Conservation (phyloP, 148 eudicot genomes). For the Mesembryanthemum crystallinum region DNA sequence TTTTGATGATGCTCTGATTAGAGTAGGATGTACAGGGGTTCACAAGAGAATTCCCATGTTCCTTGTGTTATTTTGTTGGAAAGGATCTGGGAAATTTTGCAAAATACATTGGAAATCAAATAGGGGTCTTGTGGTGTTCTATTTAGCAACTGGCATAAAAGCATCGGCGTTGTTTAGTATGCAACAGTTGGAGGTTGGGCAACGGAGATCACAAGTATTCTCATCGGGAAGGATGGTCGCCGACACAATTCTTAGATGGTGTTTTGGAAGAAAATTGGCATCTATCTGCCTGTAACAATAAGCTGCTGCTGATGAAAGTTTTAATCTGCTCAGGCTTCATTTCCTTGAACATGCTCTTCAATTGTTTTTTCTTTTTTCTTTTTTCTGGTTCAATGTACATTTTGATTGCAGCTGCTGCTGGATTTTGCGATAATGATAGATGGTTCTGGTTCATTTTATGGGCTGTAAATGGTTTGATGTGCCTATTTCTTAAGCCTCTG, state of each 20-base stretch:
- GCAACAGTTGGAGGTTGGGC: background rate
- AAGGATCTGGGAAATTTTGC: slow-evolving; percentile 31
- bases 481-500: background rate
- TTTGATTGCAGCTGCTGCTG: background rate
- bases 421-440: background rate
- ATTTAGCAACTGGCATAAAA: slow-evolving; percentile 11
- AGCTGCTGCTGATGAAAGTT: background rate
- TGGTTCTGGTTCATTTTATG: background rate
- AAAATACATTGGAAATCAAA: slow-evolving; percentile 11
- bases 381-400: background rate
- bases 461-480: background rate
- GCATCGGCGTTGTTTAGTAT: no score
- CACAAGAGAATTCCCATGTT: slow-evolving; percentile 19
- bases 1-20: slow-evolving; percentile 36
- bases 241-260: background rate
- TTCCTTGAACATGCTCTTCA: background rate
- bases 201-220: background rate
- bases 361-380: background rate
- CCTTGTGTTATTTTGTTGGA: slow-evolving; percentile 30
- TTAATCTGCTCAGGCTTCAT: background rate
- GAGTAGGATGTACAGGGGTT: slow-evolving; percentile 34
- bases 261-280: background rate
- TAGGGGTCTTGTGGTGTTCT: slow-evolving; percentile 3
- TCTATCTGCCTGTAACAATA: background rate
- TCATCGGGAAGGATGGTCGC: background rate